A percentile compares a stretch with the other conserved stretches of the same genome.
phyloP scores from a whole-genome alignment of 257 asterid species.

The Henckelia pumila region DNA sequence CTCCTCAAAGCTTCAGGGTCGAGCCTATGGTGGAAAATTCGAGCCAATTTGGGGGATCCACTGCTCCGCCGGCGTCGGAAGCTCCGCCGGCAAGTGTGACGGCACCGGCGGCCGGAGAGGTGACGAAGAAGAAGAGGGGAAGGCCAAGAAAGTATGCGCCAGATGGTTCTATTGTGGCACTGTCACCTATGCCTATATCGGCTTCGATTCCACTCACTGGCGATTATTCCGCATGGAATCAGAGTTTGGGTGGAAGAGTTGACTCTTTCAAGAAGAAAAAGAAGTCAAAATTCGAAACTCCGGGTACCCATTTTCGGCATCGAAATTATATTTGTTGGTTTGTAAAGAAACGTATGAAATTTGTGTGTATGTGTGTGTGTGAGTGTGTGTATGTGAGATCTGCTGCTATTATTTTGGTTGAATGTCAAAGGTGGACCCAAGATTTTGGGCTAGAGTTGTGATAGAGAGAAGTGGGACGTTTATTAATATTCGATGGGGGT shows the following conservation, averaged over 20 bases:
- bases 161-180: conserved; percentile 62
- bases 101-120: conserved; percentile 35
- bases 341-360: conserved; percentile 15
- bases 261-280: conserved; percentile 71
- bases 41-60: conserved; percentile 48
- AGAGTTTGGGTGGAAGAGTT: conserved; percentile 35
- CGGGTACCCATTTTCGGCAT: conserved; percentile 41
- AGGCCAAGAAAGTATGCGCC: conserved; percentile 80
- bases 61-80: conserved; percentile 36
- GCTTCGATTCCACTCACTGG: conserved; percentile 88
- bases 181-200: conserved; percentile 96
- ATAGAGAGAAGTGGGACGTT: background rate
- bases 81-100: conserved; percentile 27
- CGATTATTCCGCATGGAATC: conserved; percentile 69
- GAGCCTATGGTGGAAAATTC: conserved; percentile 53
- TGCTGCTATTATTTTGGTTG: background rate
- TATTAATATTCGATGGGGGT: background rate
- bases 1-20: conserved; percentile 56
- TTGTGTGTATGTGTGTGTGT: conserved; percentile 2
- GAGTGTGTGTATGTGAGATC: background rate
- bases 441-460: background rate
- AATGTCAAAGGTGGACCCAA: background rate
- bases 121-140: conserved; percentile 77
- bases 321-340: background rate
- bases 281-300: conserved; percentile 53